These are phyloP conservation scores for Tricholoma flavovirens DNA, from an alignment of 768 basidiomycete genomes.

Conservation along the genomic window DNA sequence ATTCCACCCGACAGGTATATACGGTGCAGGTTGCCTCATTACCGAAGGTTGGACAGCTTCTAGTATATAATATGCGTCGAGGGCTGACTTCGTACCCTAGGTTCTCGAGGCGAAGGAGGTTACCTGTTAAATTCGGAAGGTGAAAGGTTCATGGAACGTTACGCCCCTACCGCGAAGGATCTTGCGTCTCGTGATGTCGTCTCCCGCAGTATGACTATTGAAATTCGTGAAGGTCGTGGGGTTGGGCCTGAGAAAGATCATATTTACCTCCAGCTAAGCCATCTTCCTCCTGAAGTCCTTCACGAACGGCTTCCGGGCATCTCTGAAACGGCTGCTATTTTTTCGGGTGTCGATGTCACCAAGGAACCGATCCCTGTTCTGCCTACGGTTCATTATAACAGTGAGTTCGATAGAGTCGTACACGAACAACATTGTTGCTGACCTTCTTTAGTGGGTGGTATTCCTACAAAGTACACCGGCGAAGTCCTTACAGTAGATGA, in stretches of 20 bases:
- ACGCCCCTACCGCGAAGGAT: slow-evolving; percentile 99
- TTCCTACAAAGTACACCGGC: slow-evolving; percentile 97
- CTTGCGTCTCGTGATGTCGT: slow-evolving; percentile 99
- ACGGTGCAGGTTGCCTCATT: slow-evolving; percentile 98
- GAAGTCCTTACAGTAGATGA: slow-evolving; percentile 88
- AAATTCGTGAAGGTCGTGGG: slow-evolving; percentile 98
- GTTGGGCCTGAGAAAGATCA: slow-evolving; percentile 99
- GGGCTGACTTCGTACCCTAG: slow-evolving; percentile 32
- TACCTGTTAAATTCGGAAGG: slow-evolving; percentile 98
- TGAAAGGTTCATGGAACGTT: slow-evolving; percentile 99
- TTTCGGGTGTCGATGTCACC: slow-evolving; percentile 97
- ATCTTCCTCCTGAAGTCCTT: slow-evolving; percentile 91
- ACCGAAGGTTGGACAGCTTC: slow-evolving; percentile 69
- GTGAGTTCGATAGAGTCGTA: slow-evolving; percentile 44
- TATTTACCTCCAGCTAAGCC: slow-evolving; percentile 93
- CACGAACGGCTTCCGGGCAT: slow-evolving; percentile 98
- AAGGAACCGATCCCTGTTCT: slow-evolving; percentile 99
- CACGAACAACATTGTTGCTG: background rate
- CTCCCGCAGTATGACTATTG: slow-evolving; percentile 97
- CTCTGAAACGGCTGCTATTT: slow-evolving; percentile 98
- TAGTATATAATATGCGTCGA: background rate
- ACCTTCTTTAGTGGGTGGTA: slow-evolving; percentile 81
- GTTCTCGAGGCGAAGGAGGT: slow-evolving; percentile 98
- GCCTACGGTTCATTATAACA: slow-evolving; percentile 98
- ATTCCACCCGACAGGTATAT: slow-evolving; percentile 99